Evolutionary conservation across 2,329 filamentous ascomycete genomes (phyloP).

Genomic region (Penicillium sp.): DNA sequence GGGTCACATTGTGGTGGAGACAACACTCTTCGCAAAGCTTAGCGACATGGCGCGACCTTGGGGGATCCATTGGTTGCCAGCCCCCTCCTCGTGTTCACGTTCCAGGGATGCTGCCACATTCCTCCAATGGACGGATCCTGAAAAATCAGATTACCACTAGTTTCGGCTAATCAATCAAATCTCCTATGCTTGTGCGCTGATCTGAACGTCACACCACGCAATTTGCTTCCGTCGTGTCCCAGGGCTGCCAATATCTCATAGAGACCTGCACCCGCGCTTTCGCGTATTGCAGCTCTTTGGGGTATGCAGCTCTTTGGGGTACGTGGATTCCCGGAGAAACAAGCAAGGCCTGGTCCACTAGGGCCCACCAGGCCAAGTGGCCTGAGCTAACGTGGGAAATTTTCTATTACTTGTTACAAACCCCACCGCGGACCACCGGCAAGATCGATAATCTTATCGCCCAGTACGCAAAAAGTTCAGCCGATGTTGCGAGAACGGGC

Average conservation of each 20-base stretch:
- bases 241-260: not conserved
- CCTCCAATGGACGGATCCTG: conserved; percentile 1
- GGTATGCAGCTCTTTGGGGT: not conserved
- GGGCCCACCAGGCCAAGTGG: conserved; percentile 1
- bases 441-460: conserved; percentile 23
- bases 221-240: not conserved
- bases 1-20: not conserved
- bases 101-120: not conserved
- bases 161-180: conserved; percentile 8
- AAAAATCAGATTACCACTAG: conserved; percentile 8
- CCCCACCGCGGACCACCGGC: conserved; percentile 1
- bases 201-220: not conserved
- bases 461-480: not conserved
- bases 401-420: not conserved
- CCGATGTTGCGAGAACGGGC: not conserved
- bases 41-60: not conserved
- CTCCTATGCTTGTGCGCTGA: not conserved
- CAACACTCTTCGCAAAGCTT: conserved; percentile 14
- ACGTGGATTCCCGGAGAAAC: not conserved
- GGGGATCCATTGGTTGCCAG: not conserved
- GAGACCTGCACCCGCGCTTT: not conserved
- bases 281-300: not conserved
- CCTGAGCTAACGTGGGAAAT: not conserved
- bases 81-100: not conserved
- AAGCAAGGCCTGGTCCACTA: not conserved